phyloP scores from a whole-genome alignment of 805 yeast genomes.

The Wickerhamomyces tratensis region DNA sequence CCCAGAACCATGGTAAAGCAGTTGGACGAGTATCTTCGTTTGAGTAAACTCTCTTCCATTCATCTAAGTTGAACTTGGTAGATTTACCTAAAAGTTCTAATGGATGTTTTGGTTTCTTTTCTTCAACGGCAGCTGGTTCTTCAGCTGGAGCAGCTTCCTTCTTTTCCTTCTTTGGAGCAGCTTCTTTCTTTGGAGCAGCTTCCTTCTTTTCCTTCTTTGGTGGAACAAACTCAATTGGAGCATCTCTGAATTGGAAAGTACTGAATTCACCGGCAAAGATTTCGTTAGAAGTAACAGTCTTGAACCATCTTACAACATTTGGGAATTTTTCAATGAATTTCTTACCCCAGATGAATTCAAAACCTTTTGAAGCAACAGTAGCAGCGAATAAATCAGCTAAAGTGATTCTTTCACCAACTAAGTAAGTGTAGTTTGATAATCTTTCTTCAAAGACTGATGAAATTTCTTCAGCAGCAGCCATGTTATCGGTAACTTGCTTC shows the following conservation, averaged over 20 bases:
- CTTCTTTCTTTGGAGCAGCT: constrained; percentile 50
- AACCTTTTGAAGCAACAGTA: constrained; percentile 40
- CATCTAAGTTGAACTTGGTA: constrained; percentile 61
- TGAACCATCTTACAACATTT: constrained; percentile 60
- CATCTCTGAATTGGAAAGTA: constrained; percentile 49
- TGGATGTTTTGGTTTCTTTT: constrained; percentile 86
- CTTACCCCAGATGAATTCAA: constrained; percentile 47
- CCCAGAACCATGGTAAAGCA: constrained; percentile 99
- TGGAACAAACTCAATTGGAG: constrained; percentile 58
- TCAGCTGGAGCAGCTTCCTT: constrained; percentile 28
- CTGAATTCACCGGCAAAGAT: constrained; percentile 38
- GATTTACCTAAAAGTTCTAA: constrained; percentile 74
- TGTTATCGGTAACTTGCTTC: constrained; percentile 43
- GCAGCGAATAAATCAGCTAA: constrained; percentile 59
- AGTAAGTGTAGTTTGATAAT: constrained; percentile 51
- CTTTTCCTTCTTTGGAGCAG: constrained; percentile 26
- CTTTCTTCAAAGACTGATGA: constrained; percentile 42
- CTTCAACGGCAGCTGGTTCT: constrained; percentile 35
- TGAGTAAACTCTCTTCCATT: constrained; percentile 95
- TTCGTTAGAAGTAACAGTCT: constrained; percentile 38
- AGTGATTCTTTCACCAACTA: constrained; percentile 59
- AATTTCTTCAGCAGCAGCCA: constrained; percentile 27
- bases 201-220: constrained; percentile 58
- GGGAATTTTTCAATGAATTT: constrained; percentile 62
- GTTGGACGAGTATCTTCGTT: constrained; percentile 93